A percentile compares a stretch with the other conserved stretches of the same genome.
Evolutionary conservation across 2,329 filamentous ascomycete species (phyloP).

Genomic region (Aspergillus thermomutatus): DNA sequence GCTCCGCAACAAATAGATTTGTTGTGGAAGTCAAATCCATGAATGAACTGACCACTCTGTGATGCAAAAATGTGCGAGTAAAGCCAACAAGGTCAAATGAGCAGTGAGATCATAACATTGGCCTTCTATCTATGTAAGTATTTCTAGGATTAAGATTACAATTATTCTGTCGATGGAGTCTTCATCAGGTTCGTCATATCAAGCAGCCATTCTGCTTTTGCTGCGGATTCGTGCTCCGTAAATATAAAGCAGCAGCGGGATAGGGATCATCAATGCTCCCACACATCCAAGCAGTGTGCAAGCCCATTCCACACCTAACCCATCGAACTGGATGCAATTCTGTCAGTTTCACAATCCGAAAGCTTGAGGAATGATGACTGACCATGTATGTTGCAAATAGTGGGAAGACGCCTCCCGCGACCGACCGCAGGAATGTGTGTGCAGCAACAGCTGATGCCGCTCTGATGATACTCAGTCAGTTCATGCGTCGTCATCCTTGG

Average conservation of each 20-base stretch:
- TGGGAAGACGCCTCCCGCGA: slow-evolving; percentile 40
- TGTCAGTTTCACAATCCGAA: not conserved
- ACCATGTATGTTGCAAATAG: slow-evolving; percentile 17
- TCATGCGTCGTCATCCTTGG: not conserved
- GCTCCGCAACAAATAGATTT: no score
- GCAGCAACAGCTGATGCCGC: slow-evolving; percentile 50
- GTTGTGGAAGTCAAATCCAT: no score
- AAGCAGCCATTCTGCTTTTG: slow-evolving; percentile 3
- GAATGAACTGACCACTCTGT: no score
- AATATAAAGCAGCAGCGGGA: slow-evolving; percentile 22
- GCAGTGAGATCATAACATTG: not conserved
- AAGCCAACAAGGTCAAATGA: not conserved
- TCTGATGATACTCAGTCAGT: slow-evolving; percentile 20
- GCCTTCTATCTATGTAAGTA: not conserved
- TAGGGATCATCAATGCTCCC: slow-evolving; percentile 24
- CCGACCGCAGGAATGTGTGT: slow-evolving; percentile 48
- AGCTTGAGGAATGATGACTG: not conserved
- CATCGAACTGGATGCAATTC: slow-evolving; percentile 21
- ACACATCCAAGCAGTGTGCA: slow-evolving; percentile 30
- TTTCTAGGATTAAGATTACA: not conserved
- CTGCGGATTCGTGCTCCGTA: slow-evolving; percentile 9
- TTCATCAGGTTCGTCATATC: not conserved
- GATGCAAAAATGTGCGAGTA: no score
- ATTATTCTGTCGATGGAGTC: not conserved
- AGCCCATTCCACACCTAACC: slow-evolving; percentile 29